Conservation (phyloP, 345 rosid genomes). For the Geranium rotundifolium region DNA sequence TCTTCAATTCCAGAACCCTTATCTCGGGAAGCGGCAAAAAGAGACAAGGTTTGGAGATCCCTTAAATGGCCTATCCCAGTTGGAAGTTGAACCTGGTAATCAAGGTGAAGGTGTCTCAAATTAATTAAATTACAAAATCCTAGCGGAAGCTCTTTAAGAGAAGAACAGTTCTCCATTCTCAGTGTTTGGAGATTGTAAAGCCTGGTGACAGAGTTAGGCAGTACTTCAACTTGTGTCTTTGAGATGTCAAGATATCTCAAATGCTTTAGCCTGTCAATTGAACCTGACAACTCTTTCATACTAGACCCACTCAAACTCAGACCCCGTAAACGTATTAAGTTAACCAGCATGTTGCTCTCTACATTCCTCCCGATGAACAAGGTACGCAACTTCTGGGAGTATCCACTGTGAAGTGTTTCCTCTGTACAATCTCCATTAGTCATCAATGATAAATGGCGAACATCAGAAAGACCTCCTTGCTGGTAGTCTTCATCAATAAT, state of each 20-base stretch:
- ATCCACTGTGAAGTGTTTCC: background rate
- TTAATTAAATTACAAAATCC: slow-evolving; percentile 1
- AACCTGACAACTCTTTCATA: background rate
- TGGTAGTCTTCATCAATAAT: background rate
- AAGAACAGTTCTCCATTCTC: background rate
- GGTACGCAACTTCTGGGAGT: background rate
- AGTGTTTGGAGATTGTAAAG: slow-evolving; percentile 17
- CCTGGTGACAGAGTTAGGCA: slow-evolving; percentile 11
- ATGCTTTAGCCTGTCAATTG: slow-evolving; percentile 14
- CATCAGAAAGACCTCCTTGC: background rate
- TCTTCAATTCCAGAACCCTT: background rate
- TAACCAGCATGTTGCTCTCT: background rate
- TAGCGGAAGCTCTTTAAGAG: slow-evolving; percentile 3
- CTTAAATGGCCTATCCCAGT: slow-evolving; percentile 1
- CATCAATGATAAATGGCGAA: slow-evolving; percentile 4
- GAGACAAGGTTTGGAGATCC: slow-evolving; percentile 6
- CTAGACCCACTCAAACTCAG: background rate
- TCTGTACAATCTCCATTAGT: background rate
- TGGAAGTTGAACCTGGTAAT: background rate
- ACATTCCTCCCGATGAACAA: background rate
- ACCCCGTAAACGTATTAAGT: slow-evolving; percentile 4
- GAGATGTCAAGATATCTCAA: slow-evolving; percentile 15
- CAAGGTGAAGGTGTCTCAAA: background rate
- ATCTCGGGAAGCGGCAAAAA: background rate
- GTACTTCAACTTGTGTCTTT: fast-evolving